Evolutionary conservation across 306 rosid genomes (phyloP), one percentile per base, ranked within the genome.

Genomic region (Crataegus laevigata): DNA sequence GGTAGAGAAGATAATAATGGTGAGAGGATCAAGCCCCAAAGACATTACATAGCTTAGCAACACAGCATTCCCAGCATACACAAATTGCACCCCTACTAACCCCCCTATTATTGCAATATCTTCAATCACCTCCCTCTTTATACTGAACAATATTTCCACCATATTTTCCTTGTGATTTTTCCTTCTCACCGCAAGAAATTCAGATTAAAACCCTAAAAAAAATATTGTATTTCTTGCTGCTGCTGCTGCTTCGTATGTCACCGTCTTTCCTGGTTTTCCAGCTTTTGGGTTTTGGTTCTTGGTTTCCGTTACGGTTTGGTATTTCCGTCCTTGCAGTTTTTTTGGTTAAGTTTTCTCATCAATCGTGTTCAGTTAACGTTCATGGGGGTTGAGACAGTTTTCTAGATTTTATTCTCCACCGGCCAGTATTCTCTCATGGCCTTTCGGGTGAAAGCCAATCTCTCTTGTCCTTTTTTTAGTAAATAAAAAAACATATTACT

Each of bases 31-130:
- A 38, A 91, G 77, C n/a, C 94, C 97, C 28, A 87, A 50, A 79
- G 98, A 78, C 96, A 91, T 82, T 4, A 87, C 63, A 82, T 86
- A 91, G 72, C 89, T 78, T 45, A 85, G 72, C 68, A 91, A 34
- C 32, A 89, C 66, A 18, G 98, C 87, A 25, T 90, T 85, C 24
- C 90, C 96, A 15, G 96, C 94, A 66, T 89, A 86, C 11, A 87
- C 79, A 73, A 90, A 40, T 81, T 94, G 98, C 24, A 86, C 78
- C 64, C 69, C 85, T 9, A 91, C 73, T 75, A 94, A 83, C 12
- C 96, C 97, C 66, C 87, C 88, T 0, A 86, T 80, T 43, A 90
- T 65, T 47, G 43, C 85, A 5, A 74, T 73, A 58, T 90, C 90
- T 80, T 90, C 94, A 42, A 85, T 26, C 40, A 64, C 19, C 17